These are phyloP conservation scores for Juncus inflexus DNA, from an alignment of 176 grass and related monocot genomes.

Conservation along the genomic window DNA sequence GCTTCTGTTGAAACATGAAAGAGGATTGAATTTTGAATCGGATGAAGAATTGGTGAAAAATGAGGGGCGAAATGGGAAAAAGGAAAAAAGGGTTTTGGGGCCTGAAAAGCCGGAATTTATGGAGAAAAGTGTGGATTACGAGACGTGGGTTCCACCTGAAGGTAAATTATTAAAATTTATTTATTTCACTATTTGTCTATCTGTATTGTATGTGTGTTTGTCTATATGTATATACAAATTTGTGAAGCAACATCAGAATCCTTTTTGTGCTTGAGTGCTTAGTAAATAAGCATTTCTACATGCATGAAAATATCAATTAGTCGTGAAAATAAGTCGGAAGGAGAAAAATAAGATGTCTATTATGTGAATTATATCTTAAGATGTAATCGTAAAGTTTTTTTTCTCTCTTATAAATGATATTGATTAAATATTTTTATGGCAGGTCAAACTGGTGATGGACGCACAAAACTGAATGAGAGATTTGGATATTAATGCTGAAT, in stretches of 20 bases:
- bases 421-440: conserved; percentile 20
- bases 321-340: too few species aligned
- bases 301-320: too few species aligned
- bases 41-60: conserved; percentile 41
- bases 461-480: conserved; percentile 79
- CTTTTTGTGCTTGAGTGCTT: too few species aligned
- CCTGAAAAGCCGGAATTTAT: conserved; percentile 83
- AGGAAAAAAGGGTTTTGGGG: conserved; percentile 66
- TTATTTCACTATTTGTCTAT: background rate
- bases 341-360: too few species aligned
- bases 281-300: too few species aligned
- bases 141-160: conserved; percentile 93
- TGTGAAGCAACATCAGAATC: too few species aligned
- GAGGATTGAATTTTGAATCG: conserved; percentile 50
- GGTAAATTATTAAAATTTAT: conserved; percentile 36
- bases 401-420: too few species aligned
- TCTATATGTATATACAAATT: too few species aligned
- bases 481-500: conserved; percentile 58
- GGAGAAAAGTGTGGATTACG: conserved; percentile 41
- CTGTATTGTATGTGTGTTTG: too few species aligned
- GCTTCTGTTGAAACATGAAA: conserved; percentile 83
- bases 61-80: conserved; percentile 44
- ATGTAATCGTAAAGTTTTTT: background rate
- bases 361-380: too few species aligned
- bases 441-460: conserved; percentile 99